Base-by-base conservation (phyloP, 176 grass and related monocot genomes). In the Phragmites australis region DNA sequence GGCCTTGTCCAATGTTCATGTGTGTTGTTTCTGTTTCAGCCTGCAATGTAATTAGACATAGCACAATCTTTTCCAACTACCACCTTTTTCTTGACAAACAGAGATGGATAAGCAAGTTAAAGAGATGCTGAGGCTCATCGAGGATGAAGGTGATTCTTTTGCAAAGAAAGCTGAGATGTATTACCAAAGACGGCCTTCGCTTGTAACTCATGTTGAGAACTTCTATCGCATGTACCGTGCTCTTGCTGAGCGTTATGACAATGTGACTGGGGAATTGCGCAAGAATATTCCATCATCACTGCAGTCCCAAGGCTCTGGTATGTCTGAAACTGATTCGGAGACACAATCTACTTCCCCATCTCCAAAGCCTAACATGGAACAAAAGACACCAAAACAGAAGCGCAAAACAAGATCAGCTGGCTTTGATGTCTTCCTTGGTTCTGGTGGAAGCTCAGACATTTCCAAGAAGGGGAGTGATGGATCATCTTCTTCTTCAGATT, bases 101-200 rank as follows among this genome's bases (percentile, higher is more conserved):
- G 92, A 93, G 45, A 93, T 98, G 90, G 95, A 98, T 55, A 90
- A 87, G 74, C 86, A 85, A 88, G 92, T 98, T 71, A 98, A 98
- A 80, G 88, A 98, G 21, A 98, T 98, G 95, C 77, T 98, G 73
- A 93, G 37, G 73, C 84, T 98, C 74, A 93, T 94, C 2, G 92
- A 94, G 89, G 92, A 97, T 56, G 92, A 98, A 66, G 95, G 86
- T 4, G 95, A 94, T 81, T 98, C 90, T 21, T 94, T 94, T 93
- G 90, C 92, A 51, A 94, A 94, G 81, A 98, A 98, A 65, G 95
- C 92, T 37, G 95, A 98, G 80, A 93, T 94, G 86, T 94, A 98
- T 81, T 98, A 86, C 49, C 78, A 94, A 71, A 84, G 77, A 43
- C 78, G 95, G 3, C 95, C 95, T 31, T 47, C 87, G 70, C 86